These are phyloP conservation scores for Taiwanofungus camphoratus DNA, from an alignment of 1,284 basidiomycete species.

Conservation along the genomic window DNA sequence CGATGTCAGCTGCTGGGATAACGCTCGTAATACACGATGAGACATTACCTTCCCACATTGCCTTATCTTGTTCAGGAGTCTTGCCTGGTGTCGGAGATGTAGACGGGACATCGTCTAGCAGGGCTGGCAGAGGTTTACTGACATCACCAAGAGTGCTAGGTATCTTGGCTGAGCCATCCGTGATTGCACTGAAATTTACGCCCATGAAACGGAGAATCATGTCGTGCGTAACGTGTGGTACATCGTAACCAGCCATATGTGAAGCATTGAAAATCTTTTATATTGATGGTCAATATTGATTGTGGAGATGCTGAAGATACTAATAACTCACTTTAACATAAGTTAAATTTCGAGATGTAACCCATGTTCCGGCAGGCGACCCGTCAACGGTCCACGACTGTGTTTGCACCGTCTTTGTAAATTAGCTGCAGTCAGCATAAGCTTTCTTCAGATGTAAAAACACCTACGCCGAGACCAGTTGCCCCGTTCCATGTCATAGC, in stretches of 20 bases:
- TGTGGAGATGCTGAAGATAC: neutral
- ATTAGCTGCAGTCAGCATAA: constrained; percentile 4
- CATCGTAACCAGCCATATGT: constrained; percentile 93
- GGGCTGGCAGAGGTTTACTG: constrained; percentile 52
- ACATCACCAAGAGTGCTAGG: constrained; percentile 73
- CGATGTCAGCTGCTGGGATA: neutral
- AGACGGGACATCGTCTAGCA: constrained; percentile 36
- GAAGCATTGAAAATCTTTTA: constrained; percentile 79
- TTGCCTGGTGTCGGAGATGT: constrained; percentile 36
- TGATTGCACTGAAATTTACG: constrained; percentile 77
- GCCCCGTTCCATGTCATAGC: constrained; percentile 81
- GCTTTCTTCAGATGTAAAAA: constrained; percentile 2
- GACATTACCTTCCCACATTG: constrained; percentile 77
- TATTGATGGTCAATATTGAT: neutral
- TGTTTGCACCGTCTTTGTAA: constrained; percentile 59
- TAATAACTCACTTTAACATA: constrained; percentile 69
- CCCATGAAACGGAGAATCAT: constrained; percentile 98
- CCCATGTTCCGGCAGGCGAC: constrained; percentile 86
- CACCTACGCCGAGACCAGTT: constrained; percentile 78
- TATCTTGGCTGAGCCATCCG: constrained; percentile 68
- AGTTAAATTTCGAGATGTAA: constrained; percentile 83
- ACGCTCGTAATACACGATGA: constrained; percentile 2
- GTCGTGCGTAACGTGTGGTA: constrained; percentile 87
- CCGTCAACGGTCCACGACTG: constrained; percentile 80
- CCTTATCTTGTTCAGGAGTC: constrained; percentile 68